Evolutionary conservation across 2,329 filamentous ascomycete species (phyloP), one percentile per base, ranked within the genome.

Genomic region (Colletotrichum sublineola): DNA sequence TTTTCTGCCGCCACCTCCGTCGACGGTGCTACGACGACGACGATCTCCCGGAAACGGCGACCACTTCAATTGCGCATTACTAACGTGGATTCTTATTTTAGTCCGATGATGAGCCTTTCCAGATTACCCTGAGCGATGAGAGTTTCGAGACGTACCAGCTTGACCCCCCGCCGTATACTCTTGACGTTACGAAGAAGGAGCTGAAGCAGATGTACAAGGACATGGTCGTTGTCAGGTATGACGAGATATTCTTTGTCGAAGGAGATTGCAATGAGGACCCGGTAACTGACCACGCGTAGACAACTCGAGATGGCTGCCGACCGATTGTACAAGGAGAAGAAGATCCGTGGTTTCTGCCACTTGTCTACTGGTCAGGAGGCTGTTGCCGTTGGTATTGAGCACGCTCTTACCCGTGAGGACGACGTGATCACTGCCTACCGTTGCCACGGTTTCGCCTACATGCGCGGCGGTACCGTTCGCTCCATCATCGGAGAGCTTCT

Each of bases 251-350:
- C 9, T 48, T 11, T 36, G 9, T 29, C 8, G 29, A 29, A 15
- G 9, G n/a, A 42, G 38, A 33, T 20, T 38, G 31, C n/a, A 14
- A 31, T n/a, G 7, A 20, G 36, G 40, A 48, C 36, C 3, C 8
- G 31, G n/a, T 60, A 31, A 62, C 73, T 78, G 62, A 75, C 70
- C 29, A 29, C 44, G 24, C 75, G 68, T 79, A 97, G 95, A 86
- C 96, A 97, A 84, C 97, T 99, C 96, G 96, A 99, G 87, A 97
- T 99, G 96, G 95, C 96, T 77, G 95, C 96, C 86, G 96, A 99
- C 83, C 91, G 96, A 82, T 89, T 99, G 81, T 99, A 99, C 94
- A 99, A 99, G 89, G 96, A 98, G 89, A 99, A 99, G 93, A 98
- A 99, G 90, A 98, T 99, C 80, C 94, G 96, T 80, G 96, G 96